These are phyloP conservation scores for Sugiyamaella novakii DNA, from an alignment of 1,139 yeast species.

Conservation along the genomic window DNA sequence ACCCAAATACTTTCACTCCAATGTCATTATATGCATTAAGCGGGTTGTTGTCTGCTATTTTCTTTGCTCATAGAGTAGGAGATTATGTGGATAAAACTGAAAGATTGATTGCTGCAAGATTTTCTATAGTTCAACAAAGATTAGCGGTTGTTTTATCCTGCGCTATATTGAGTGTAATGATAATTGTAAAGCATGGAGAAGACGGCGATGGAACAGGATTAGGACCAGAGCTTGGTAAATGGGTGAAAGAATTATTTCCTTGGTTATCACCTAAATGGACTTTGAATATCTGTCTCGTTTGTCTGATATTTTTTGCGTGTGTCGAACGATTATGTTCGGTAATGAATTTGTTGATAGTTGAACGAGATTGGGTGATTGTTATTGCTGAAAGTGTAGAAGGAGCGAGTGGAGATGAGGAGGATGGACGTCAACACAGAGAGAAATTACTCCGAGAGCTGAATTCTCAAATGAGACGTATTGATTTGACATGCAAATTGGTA, in stretches of 20 bases:
- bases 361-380: slow-evolving; percentile 48
- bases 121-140: slow-evolving; percentile 42
- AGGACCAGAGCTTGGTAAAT: not conserved
- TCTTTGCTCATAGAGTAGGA: slow-evolving; percentile 37
- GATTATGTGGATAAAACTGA: slow-evolving; percentile 35
- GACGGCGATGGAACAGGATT: not conserved
- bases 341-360: slow-evolving; percentile 45
- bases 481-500: slow-evolving; percentile 42
- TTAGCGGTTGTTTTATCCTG: slow-evolving; percentile 39
- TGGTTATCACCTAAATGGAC: slow-evolving; percentile 1
- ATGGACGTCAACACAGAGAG: not conserved
- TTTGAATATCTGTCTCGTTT: slow-evolving; percentile 2
- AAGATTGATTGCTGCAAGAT: slow-evolving; percentile 38
- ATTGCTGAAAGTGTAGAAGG: slow-evolving; percentile 38
- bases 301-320: slow-evolving; percentile 39
- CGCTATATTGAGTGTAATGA: slow-evolving; percentile 30
- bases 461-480: slow-evolving; percentile 44
- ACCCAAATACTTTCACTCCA: slow-evolving; percentile 40
- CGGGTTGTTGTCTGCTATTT: slow-evolving; percentile 38
- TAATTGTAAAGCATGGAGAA: slow-evolving; percentile 21
- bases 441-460: slow-evolving; percentile 35
- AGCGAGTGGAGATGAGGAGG: not conserved
- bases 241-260: not conserved
- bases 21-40: slow-evolving; percentile 41
- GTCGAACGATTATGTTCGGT: slow-evolving; percentile 43